A percentile compares a stretch with the other conserved stretches of the same genome.
Evolutionary conservation across 2,329 filamentous ascomycete genomes (phyloP).

Genomic region (Septoria linicola): DNA sequence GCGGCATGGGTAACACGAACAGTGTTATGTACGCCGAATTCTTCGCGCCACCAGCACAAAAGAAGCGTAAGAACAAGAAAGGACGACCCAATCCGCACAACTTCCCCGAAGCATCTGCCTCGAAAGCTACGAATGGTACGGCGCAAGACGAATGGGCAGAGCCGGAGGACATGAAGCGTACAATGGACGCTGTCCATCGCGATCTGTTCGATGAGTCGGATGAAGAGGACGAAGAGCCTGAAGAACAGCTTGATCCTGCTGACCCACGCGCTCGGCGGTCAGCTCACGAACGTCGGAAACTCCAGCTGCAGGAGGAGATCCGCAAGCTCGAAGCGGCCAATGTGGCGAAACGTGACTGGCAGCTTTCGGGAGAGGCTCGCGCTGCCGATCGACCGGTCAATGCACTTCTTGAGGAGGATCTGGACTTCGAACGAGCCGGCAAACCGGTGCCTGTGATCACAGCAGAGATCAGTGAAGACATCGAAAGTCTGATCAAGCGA

Average conservation of each 20-base stretch:
- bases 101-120: slow-evolving; percentile 37
- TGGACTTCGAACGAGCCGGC: slow-evolving; percentile 92
- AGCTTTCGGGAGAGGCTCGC: slow-evolving; percentile 80
- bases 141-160: slow-evolving; percentile 43
- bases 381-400: slow-evolving; percentile 82
- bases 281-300: slow-evolving; percentile 81
- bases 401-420: slow-evolving; percentile 87
- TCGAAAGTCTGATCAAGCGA: slow-evolving; percentile 91
- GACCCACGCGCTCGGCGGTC: slow-evolving; percentile 74
- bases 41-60: slow-evolving; percentile 80
- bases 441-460: slow-evolving; percentile 95
- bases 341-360: slow-evolving; percentile 88
- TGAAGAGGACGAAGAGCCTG: slow-evolving; percentile 52
- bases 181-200: slow-evolving; percentile 81
- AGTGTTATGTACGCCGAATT: slow-evolving; percentile 90
- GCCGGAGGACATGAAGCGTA: slow-evolving; percentile 69
- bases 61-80: slow-evolving; percentile 57
- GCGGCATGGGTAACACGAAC: slow-evolving; percentile 72
- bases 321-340: slow-evolving; percentile 85
- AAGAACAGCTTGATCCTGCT: slow-evolving; percentile 62
- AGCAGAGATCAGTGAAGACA: slow-evolving; percentile 81
- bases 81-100: slow-evolving; percentile 57
- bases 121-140: slow-evolving; percentile 32
- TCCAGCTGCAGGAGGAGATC: slow-evolving; percentile 85
- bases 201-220: slow-evolving; percentile 86